A percentile compares a stretch with the other conserved stretches of the same genome.
These are phyloP conservation scores for Aphanomyces cochlioides DNA, from an alignment of 352 stramenopile species.

Conservation along the genomic window DNA sequence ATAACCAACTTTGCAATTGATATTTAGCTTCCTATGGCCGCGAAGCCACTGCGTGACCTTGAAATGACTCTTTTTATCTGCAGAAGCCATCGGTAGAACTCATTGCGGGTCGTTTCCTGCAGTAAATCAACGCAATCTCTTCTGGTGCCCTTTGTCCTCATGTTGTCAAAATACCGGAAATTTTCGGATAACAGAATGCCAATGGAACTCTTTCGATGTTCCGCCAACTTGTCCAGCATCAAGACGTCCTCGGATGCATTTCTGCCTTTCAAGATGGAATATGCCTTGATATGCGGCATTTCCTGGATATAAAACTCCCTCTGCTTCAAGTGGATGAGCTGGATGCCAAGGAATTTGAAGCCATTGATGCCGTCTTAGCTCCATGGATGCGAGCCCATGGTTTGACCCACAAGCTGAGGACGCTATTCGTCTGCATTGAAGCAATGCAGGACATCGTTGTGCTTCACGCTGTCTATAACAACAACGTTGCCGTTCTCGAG, in stretches of 20 bases:
- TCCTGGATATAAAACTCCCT: neutral
- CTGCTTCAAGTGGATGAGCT: neutral
- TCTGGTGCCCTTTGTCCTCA: no score
- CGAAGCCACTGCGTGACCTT: no score
- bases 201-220: neutral
- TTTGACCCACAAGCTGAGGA: neutral
- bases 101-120: no score
- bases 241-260: neutral
- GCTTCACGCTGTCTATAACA: neutral
- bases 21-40: no score
- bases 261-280: slow-evolving; percentile 1
- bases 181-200: no score
- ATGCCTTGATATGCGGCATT: neutral
- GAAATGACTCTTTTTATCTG: no score
- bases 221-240: neutral
- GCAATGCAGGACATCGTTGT: neutral
- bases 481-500: neutral
- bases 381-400: neutral
- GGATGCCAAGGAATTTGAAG: neutral
- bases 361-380: neutral
- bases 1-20: no score
- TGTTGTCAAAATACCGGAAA: no score
- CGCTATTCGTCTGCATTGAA: neutral
- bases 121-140: no score
- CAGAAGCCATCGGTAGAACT: no score